A percentile compares a stretch with the other conserved stretches of the same genome.
Conservation (phyloP, 2,329 filamentous ascomycete genomes). For the Aspergillus piperis region DNA sequence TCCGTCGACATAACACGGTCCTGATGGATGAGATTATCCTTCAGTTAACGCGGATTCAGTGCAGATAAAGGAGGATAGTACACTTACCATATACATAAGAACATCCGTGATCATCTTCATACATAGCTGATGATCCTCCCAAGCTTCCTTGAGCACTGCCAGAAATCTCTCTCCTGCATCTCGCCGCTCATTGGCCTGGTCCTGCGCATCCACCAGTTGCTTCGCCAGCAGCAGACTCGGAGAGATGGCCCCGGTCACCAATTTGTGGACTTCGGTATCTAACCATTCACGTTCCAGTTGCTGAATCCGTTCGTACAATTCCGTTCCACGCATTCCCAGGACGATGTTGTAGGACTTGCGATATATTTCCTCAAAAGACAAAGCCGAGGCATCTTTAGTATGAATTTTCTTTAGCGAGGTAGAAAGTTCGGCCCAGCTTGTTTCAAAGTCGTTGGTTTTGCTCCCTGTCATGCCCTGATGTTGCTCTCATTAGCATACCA, state of each 20-base stretch:
- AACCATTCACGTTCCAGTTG: slow-evolving; percentile 83
- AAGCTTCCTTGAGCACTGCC: slow-evolving; percentile 71
- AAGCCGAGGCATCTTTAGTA: slow-evolving; percentile 80
- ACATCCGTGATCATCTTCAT: slow-evolving; percentile 98
- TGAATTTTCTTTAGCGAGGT: slow-evolving; percentile 85
- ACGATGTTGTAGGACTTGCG: slow-evolving; percentile 93
- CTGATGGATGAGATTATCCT: slow-evolving; percentile 38
- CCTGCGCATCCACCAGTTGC: slow-evolving; percentile 50
- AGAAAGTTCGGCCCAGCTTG: slow-evolving; percentile 75
- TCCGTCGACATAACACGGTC: slow-evolving; percentile 81
- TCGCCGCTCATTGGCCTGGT: slow-evolving; percentile 72
- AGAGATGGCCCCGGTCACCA: slow-evolving; percentile 71
- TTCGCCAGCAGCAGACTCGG: slow-evolving; percentile 64
- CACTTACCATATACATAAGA: slow-evolving; percentile 82
- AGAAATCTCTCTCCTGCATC: slow-evolving; percentile 82
- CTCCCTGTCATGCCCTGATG: slow-evolving; percentile 55
- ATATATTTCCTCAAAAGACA: slow-evolving; percentile 96
- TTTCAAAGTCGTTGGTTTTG: slow-evolving; percentile 77
- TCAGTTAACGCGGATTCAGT: slow-evolving; percentile 1
- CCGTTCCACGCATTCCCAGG: slow-evolving; percentile 78
- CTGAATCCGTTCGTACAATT: slow-evolving; percentile 78
- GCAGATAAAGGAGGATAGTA: not conserved
- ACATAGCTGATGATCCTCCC: slow-evolving; percentile 85
- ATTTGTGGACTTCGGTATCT: slow-evolving; percentile 67
- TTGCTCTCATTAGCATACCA: not conserved